These are phyloP conservation scores for Linnemannia zychae DNA, from an alignment of 192 early-diverging fungal species.

Conservation along the genomic window DNA sequence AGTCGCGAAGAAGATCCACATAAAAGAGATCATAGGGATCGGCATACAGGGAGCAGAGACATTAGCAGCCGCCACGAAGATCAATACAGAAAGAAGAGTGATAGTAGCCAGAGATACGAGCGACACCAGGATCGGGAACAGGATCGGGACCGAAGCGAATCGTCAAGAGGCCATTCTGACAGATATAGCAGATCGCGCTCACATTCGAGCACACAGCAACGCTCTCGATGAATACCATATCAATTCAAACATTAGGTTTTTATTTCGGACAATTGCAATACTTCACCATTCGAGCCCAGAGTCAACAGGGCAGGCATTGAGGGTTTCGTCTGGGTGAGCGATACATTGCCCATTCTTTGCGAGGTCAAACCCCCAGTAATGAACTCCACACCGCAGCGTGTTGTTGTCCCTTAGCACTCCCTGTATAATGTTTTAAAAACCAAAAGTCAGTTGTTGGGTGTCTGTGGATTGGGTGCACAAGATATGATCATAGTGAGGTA, in stretches of 20 bases:
- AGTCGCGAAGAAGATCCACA: background rate
- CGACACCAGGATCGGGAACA: background rate
- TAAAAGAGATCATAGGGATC: background rate
- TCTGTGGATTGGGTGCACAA: background rate
- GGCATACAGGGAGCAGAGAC: background rate
- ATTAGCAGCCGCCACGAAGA: background rate
- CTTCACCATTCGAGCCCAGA: conserved; percentile 43
- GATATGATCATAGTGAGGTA: background rate
- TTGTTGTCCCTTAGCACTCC: conserved; percentile 39
- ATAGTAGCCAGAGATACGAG: background rate
- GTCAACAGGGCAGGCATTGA: conserved; percentile 49
- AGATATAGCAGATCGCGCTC: background rate
- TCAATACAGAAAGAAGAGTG: too few species aligned
- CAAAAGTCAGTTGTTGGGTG: background rate
- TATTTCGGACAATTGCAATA: too few species aligned
- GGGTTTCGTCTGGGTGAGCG: conserved; percentile 50
- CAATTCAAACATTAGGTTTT: background rate
- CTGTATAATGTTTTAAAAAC: conserved; percentile 1
- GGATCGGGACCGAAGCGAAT: background rate
- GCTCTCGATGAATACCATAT: conserved; percentile 2
- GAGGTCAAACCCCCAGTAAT: conserved; percentile 55
- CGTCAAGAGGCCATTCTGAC: background rate
- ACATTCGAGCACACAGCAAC: background rate
- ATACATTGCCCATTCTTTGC: conserved; percentile 51
- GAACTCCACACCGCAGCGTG: conserved; percentile 49